Evolutionary conservation across 2,329 filamentous ascomycete species (phyloP).

Genomic region (Ceratocystis alfenasii): DNA sequence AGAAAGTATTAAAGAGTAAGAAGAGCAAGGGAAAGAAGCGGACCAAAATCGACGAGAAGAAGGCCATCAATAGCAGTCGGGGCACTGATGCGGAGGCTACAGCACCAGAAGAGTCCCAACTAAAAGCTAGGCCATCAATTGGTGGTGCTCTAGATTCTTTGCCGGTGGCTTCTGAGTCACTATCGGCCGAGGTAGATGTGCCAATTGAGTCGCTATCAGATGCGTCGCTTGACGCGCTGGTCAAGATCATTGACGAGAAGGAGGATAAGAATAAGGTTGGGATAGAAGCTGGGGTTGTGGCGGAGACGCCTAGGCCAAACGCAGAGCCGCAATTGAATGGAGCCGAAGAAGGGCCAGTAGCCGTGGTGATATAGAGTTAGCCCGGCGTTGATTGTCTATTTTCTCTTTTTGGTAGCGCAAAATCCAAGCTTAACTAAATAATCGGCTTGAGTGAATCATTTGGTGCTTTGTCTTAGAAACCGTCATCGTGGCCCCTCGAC

Average conservation of each 20-base stretch:
- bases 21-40: neutral
- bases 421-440: too few species aligned
- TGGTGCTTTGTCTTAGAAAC: too few species aligned
- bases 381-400: neutral
- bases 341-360: neutral
- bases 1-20: neutral
- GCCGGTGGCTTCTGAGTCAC: neutral
- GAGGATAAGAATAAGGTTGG: neutral
- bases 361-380: neutral
- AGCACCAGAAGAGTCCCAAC: neutral
- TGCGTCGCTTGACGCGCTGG: constrained; percentile 7
- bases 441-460: too few species aligned
- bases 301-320: neutral
- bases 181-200: neutral
- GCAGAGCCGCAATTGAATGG: neutral
- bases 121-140: neutral
- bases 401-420: neutral
- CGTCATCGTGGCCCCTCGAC: too few species aligned
- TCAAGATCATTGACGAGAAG: constrained; percentile 10
- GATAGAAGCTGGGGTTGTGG: neutral
- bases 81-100: neutral
- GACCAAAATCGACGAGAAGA: constrained; percentile 5
- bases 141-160: neutral
- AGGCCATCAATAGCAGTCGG: neutral
- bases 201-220: neutral